Percentiles rank a stretch among this genome's conserved stretches.
phyloP scores from a whole-genome alignment of 805 yeast species.

The Helenozyma rhizophorensis region DNA sequence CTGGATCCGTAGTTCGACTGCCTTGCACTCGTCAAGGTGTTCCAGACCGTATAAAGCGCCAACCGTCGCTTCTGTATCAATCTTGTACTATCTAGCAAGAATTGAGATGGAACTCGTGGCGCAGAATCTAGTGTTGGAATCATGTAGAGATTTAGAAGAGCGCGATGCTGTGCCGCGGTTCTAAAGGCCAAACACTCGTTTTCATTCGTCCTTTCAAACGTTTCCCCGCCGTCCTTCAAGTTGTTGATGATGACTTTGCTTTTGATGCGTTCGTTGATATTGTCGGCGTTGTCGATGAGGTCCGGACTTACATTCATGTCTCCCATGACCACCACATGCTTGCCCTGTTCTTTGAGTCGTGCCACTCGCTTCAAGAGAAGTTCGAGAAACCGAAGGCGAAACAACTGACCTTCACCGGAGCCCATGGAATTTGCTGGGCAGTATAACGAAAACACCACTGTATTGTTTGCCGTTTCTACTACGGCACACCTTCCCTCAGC shows the following conservation, averaged over 20 bases:
- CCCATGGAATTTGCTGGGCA: constrained; percentile 89
- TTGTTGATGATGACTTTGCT: constrained; percentile 14
- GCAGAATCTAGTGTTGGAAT: constrained; percentile 17
- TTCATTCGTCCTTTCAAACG: constrained; percentile 23
- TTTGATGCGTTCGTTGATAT: constrained; percentile 43
- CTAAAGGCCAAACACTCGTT: constrained; percentile 34
- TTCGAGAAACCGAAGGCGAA: constrained; percentile 53
- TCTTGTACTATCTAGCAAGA: constrained; percentile 59
- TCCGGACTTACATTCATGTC: constrained; percentile 83
- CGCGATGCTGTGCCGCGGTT: constrained; percentile 24
- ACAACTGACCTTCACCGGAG: constrained; percentile 61
- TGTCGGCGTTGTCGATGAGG: constrained; percentile 77
- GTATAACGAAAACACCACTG: constrained; percentile 64
- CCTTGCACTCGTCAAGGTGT: constrained; percentile 67
- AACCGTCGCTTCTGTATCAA: constrained; percentile 49
- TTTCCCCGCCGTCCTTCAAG: constrained; percentile 13
- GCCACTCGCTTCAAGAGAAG: constrained; percentile 59
- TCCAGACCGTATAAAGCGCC: constrained; percentile 90
- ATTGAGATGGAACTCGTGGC: constrained; percentile 12
- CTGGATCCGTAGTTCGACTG: constrained; percentile 86
- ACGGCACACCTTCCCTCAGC: constrained; percentile 81
- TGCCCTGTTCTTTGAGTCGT: constrained; percentile 50
- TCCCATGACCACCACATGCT: constrained; percentile 77
- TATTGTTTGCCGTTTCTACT: constrained; percentile 61
- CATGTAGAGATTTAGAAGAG: constrained; percentile 25